Evolutionary conservation across 2,329 filamentous ascomycete species (phyloP), one percentile per base, ranked within the genome.

Genomic region (Chaetomiaceae sp.): DNA sequence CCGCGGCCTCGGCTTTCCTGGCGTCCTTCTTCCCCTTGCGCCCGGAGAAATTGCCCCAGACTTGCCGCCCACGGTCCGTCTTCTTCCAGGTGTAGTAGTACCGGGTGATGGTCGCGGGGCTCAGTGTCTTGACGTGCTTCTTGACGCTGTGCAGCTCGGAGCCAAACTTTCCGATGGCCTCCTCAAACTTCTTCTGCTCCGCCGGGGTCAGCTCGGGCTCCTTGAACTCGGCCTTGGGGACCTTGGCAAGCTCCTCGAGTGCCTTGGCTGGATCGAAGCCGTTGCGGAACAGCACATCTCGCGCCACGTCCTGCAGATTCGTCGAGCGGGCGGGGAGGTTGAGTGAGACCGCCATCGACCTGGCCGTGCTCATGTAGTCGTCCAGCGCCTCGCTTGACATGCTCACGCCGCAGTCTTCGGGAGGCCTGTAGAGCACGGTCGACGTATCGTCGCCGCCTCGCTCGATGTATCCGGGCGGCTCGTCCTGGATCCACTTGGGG

Each of bases 71-170:
- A 48, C 84, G 82, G 2, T 84, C 77, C 0, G 88, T 88, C 67
- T 97, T 97, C 70, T 98, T 98, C 93, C 93, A 98, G 55, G 87
- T 87, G 64, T 98, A 98, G 67, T 97, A 98, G 62, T 86, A 94
- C 3, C 93, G 86, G 20, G 95, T 88, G 51, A 96, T 84, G 48
- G 88, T 80, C 41, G 84, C 82, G 51, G 89, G 82, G 33, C 79
- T 81, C 56, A 93, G 80, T 0, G 84, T 87, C 65, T 88, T 90
- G 59, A 96, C 87, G 63, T 95, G 86, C 56, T 86, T 83, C 54
- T 83, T 88, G 49, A 97, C 84, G 38, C 78, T 77, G 55, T 88
- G 79, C 58, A 95, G 81, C 66, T 98, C 93, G 0, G 91, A 96
- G 18, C 93, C 93, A 60, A 84, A 95, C 62, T 93, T 95, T 38